These are phyloP conservation scores for Arxiozyma slooffiae DNA, from an alignment of 1,139 yeast species.

Conservation along the genomic window DNA sequence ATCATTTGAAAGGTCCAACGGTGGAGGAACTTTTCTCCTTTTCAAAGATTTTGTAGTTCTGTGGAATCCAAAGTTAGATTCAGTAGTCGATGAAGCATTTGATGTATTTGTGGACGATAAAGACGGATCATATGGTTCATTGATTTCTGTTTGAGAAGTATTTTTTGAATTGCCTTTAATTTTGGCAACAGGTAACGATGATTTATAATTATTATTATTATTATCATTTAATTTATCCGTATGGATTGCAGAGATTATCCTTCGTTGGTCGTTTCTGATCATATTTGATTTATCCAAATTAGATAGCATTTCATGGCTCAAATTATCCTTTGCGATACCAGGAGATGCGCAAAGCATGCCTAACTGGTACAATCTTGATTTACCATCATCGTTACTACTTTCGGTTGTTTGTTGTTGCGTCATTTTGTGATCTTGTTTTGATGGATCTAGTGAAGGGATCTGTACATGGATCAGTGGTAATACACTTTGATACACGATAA, in stretches of 20 bases:
- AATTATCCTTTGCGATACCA: conserved; percentile 27
- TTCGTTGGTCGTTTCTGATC: conserved; percentile 31
- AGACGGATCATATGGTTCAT: neutral
- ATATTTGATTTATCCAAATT: conserved; percentile 26
- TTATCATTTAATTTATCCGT: neutral
- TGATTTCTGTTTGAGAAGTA: neutral
- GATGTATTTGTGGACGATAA: neutral
- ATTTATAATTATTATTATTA: no score
- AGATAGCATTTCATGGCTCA: conserved; percentile 26
- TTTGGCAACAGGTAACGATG: neutral
- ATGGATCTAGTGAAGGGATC: no score
- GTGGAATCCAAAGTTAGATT: neutral
- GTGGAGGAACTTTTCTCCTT: conserved; percentile 17
- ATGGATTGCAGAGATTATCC: conserved; percentile 10
- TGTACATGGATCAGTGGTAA: no score
- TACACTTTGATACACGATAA: no score
- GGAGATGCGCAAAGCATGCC: conserved; percentile 35
- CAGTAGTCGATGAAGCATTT: neutral
- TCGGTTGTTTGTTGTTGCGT: neutral
- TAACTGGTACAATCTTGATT: conserved; percentile 8
- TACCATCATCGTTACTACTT: neutral
- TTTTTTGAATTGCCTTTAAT: neutral
- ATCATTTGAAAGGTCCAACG: conserved; percentile 10
- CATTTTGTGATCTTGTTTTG: neutral
- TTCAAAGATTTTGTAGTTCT: conserved; percentile 11